Evolutionary conservation across 805 yeast species (phyloP).

Genomic region (Metschnikowia kunwiensis): DNA sequence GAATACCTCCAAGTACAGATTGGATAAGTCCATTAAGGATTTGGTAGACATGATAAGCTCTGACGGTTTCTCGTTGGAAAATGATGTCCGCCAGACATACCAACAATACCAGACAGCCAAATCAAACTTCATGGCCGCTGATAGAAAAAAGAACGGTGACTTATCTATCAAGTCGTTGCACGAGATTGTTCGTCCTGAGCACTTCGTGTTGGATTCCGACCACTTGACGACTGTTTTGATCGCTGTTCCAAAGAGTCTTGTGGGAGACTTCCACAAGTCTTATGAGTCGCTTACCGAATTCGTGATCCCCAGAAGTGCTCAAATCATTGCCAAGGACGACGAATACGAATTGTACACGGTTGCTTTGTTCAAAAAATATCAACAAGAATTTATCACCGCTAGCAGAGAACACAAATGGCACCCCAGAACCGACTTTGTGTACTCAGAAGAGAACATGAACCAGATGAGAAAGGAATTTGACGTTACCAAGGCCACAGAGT

Average conservation of each 20-base stretch:
- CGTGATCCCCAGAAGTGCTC: slow-evolving; percentile 91
- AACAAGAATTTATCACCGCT: slow-evolving; percentile 61
- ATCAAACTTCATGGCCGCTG: slow-evolving; percentile 80
- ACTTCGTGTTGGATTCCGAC: slow-evolving; percentile 83
- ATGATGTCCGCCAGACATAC: slow-evolving; percentile 76
- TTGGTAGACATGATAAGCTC: slow-evolving; percentile 65
- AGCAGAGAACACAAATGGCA: slow-evolving; percentile 85
- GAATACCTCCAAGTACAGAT: slow-evolving; percentile 83
- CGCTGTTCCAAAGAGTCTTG: slow-evolving; percentile 75
- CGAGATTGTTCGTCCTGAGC: slow-evolving; percentile 77
- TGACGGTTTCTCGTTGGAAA: slow-evolving; percentile 80
- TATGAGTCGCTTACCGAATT: slow-evolving; percentile 78
- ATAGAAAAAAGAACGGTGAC: slow-evolving; percentile 91
- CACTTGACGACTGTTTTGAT: slow-evolving; percentile 81
- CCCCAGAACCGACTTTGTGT: slow-evolving; percentile 83
- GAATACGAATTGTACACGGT: slow-evolving; percentile 75
- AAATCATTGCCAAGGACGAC: slow-evolving; percentile 62
- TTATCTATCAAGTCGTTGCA: slow-evolving; percentile 87
- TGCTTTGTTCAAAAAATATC: slow-evolving; percentile 80
- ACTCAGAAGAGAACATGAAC: slow-evolving; percentile 72
- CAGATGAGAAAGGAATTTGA: slow-evolving; percentile 76
- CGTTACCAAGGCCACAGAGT: slow-evolving; percentile 70
- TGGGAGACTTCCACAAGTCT: slow-evolving; percentile 55
- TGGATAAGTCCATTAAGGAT: slow-evolving; percentile 78
- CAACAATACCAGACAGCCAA: slow-evolving; percentile 77